Conservation (phyloP, 2,329 filamentous ascomycete species). For the Ophiostoma perfectum region DNA sequence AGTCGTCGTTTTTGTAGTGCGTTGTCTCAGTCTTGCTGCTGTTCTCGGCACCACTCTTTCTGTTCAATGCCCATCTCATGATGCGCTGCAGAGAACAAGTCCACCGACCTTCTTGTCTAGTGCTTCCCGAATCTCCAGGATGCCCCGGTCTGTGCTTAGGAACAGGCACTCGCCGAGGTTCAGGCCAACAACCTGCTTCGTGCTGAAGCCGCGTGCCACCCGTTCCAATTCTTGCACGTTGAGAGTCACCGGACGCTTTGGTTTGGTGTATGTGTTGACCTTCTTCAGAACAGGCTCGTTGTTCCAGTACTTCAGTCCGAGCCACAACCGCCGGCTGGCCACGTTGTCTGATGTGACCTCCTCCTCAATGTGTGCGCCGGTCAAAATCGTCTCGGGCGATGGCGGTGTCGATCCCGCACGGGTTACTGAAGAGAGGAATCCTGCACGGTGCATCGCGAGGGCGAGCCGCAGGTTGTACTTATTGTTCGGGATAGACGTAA, state of each 20-base stretch:
- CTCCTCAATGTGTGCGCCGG: constrained; percentile 38
- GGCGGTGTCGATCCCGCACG: constrained; percentile 58
- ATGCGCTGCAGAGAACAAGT: constrained; percentile 66
- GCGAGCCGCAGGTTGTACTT: constrained; percentile 74
- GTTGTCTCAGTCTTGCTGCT: not conserved
- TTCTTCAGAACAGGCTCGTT: constrained; percentile 70
- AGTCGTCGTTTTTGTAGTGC: not conserved
- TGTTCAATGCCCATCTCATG: constrained; percentile 31
- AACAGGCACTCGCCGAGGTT: constrained; percentile 79
- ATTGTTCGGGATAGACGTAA: constrained; percentile 75
- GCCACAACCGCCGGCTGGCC: constrained; percentile 70
- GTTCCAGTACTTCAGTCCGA: constrained; percentile 86
- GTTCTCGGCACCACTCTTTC: not conserved
- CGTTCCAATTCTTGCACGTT: constrained; percentile 55
- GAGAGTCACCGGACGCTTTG: constrained; percentile 65
- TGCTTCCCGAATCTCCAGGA: constrained; percentile 78
- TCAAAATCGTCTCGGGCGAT: constrained; percentile 41
- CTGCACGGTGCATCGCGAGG: constrained; percentile 73
- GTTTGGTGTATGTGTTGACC: constrained; percentile 64
- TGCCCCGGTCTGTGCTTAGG: constrained; percentile 67
- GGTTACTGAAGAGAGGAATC: constrained; percentile 74
- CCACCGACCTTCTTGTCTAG: constrained; percentile 77
- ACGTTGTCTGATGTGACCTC: constrained; percentile 65
- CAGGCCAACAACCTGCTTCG: constrained; percentile 67
- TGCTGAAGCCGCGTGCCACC: constrained; percentile 63